These are phyloP conservation scores for Pichiaceae sp. DNA, from an alignment of 1,139 yeast genomes.

Conservation along the genomic window DNA sequence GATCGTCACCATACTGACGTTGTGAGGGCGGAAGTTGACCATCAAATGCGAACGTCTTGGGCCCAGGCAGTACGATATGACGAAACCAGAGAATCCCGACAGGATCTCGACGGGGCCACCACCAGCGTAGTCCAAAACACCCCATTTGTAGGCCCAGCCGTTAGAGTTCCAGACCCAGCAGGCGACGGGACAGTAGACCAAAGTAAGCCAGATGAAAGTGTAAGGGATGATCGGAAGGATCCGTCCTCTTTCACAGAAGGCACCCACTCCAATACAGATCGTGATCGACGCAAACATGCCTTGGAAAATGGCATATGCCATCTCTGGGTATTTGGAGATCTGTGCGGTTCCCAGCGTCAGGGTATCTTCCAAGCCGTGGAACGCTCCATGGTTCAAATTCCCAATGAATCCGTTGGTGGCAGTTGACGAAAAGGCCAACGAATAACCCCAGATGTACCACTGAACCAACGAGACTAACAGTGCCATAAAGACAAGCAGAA, in stretches of 20 bases:
- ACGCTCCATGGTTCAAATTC: constrained; percentile 72
- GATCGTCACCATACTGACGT: constrained; percentile 65
- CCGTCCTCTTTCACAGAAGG: constrained; percentile 92
- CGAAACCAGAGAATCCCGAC: constrained; percentile 87
- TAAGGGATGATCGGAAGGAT: constrained; percentile 79
- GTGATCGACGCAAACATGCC: constrained; percentile 90
- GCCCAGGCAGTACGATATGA: constrained; percentile 75
- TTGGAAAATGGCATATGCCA: constrained; percentile 80
- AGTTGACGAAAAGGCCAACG: constrained; percentile 71
- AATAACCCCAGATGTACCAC: constrained; percentile 98
- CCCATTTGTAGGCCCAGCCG: constrained; percentile 93
- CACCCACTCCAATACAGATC: constrained; percentile 85
- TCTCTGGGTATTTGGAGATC: constrained; percentile 55
- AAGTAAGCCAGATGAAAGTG: constrained; percentile 79
- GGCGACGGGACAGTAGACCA: constrained; percentile 88
- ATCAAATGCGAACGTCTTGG: constrained; percentile 74
- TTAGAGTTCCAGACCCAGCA: constrained; percentile 91
- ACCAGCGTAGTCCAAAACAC: constrained; percentile 93
- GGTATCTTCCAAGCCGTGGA: constrained; percentile 36
- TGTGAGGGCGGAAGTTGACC: constrained; percentile 91
- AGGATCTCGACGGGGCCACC: constrained; percentile 96
- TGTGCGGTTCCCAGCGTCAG: constrained; percentile 26
- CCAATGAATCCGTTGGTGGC: constrained; percentile 85
- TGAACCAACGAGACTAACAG: constrained; percentile 51
- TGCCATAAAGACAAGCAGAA: constrained; percentile 71